Evolutionary conservation across 306 rosid genomes (phyloP).

Genomic region (Gastrolobium bilobum): DNA sequence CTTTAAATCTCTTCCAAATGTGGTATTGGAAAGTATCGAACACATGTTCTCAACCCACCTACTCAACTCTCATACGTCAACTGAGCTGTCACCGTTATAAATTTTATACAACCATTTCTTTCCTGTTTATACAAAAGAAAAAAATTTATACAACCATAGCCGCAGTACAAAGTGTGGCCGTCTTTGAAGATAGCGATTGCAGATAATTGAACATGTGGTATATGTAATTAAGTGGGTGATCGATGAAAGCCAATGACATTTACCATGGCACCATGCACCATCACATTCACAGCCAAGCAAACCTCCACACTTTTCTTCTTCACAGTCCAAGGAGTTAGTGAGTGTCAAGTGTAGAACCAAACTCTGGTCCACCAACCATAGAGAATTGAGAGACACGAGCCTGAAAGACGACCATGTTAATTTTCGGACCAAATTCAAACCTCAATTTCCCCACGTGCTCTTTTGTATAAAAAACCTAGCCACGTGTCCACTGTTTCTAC

Average conservation of each 20-base stretch:
- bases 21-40: no score
- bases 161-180: background rate
- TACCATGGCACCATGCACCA: background rate
- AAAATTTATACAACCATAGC: background rate
- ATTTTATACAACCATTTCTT: no score
- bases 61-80: no score
- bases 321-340: background rate
- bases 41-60: no score
- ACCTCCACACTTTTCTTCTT: background rate
- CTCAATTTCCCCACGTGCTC: conserved; percentile 22
- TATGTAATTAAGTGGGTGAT: background rate
- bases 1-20: no score
- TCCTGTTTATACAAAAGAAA: no score
- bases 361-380: background rate
- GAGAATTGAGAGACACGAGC: background rate
- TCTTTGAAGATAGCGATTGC: background rate
- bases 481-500: conserved; percentile 48
- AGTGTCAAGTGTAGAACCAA: background rate
- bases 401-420: background rate
- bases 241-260: background rate
- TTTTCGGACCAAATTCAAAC: background rate
- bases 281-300: background rate
- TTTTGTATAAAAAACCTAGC: background rate
- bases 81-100: no score
- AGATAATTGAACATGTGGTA: background rate